Evolutionary conservation across 495 filamentous ascomycete species (phyloP), one percentile per base, ranked within the genome.

Genomic region (Niebla homalea): DNA sequence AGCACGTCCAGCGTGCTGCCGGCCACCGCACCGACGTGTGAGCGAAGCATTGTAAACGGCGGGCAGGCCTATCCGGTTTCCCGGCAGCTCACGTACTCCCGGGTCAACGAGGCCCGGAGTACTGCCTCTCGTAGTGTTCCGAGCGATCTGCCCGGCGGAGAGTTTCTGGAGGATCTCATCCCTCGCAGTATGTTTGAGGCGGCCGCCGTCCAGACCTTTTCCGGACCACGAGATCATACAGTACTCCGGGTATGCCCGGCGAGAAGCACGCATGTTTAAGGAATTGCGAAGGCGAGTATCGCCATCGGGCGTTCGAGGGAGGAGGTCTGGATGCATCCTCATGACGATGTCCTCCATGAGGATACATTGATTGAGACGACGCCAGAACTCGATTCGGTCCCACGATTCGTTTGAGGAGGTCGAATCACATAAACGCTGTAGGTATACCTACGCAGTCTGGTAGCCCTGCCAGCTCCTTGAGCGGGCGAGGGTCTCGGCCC

Each of bases 41-140:
- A 19, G 5, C 2, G 11, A 18, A 6, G 21, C 6, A 41, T 22
- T 22, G 12, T 11, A 10, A 15, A 41, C 18, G 0, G 39, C 4
- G 2, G 45, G 45, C 2, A 48, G 11, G 5, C 6, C n/a, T 1
- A 58, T 36, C 2, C 39, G 43, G 12, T 46, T 49, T 1, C 45
- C 49, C 21, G 44, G 8, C 5, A 42, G 21, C 37, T 57, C 52
- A 12, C 60, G 57, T 0, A 51, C 38, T 0, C 7, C 6, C 5
- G 57, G 59, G 12, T 64, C 18, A 19, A 65, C 55, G 2, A 65
- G 37, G 0, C 63, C 64, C 0, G 64, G 62, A 3, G 64, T 65
- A 4, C 64, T 43, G 0, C 64, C 62, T 10, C 62, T 49, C 0
- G 64, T 65, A 3, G 53, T 57, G 21, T 67, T 67, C 2, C 14